These are phyloP conservation scores for Mitragyna speciosa DNA, from an alignment of 257 asterid species.

Conservation along the genomic window DNA sequence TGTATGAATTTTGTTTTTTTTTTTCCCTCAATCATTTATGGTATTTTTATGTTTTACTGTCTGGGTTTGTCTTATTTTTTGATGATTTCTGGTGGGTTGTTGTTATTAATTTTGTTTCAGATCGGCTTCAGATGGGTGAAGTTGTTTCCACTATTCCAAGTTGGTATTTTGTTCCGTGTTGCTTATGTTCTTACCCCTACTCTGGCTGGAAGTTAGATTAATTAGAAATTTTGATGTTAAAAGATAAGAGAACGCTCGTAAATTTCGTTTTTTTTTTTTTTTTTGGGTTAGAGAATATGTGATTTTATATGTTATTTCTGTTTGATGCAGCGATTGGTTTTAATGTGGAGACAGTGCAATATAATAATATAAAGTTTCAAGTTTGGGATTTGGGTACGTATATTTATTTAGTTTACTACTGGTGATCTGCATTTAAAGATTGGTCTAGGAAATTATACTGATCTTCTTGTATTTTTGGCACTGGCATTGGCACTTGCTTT, in stretches of 20 bases:
- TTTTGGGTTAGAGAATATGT: neutral
- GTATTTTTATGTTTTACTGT: neutral
- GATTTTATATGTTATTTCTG: slow-evolving; percentile 8
- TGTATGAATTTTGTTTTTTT: slow-evolving; percentile 40
- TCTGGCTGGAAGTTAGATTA: neutral
- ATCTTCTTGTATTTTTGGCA: neutral
- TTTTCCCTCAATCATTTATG: neutral
- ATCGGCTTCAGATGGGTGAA: slow-evolving; percentile 98
- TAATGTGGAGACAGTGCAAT: slow-evolving; percentile 92
- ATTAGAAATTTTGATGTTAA: neutral
- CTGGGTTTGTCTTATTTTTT: neutral
- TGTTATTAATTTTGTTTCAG: slow-evolving; percentile 35
- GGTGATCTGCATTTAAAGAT: neutral
- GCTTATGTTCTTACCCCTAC: neutral
- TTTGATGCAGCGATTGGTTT: slow-evolving; percentile 81
- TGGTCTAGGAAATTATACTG: neutral
- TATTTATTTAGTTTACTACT: neutral
- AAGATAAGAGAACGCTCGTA: neutral
- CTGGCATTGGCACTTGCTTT: neutral
- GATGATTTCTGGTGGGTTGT: slow-evolving; percentile 7
- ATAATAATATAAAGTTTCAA: slow-evolving; percentile 83
- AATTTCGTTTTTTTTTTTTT: too few species aligned
- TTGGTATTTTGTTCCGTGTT: slow-evolving; percentile 34
- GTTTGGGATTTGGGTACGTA: slow-evolving; percentile 91
- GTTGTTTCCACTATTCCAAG: slow-evolving; percentile 98